Evolutionary conservation across 2,329 filamentous ascomycete species (phyloP), one percentile per base, ranked within the genome.

Genomic region (Penicillium sp.): DNA sequence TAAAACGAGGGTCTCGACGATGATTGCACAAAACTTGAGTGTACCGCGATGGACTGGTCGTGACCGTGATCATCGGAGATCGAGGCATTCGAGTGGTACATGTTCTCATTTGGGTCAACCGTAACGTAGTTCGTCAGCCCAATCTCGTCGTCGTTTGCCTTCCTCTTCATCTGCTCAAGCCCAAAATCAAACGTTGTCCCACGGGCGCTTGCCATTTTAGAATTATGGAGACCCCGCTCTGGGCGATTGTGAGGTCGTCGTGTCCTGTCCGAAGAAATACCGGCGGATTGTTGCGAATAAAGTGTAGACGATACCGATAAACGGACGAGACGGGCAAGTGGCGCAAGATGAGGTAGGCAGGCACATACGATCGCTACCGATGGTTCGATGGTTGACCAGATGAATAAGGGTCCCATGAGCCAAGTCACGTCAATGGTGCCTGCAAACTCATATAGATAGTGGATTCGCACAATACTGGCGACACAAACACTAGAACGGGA

Each of bases 301-400:
- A 30, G 22, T 7, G 16, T 41, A 1, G 39, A 31, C 4, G 18
- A 31, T 1, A 41, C 22, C 13, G 16, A 31, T 22, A 12, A 25
- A 7, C 44, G 41, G 19, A 38, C 50, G 7, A 50, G 36, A 12
- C 41, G 38, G n/a, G 28, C 37, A 11, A 69, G 42, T 4, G 53
- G 53, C 14, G 46, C 40, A 27, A 56, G 47, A 35, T 53, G 53
- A 2, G 54, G 51, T 31, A 56, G 31, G 16, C 52, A 54, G 37
- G 52, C 51, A 33, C 47, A 51, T 31, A 54, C 40, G 3, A 54
- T 33, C 7, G 49, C 52, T 9, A 54, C 41, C 4, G 44, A 41
- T 6, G 54, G 48, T 27, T 54, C 54, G 28, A 54, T 52, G 12
- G 49, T 56, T 11, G 51, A 51, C 48, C 51, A 49, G 25, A 52